Conservation (phyloP, 2,329 filamentous ascomycete species). For the Zymoseptoria crescenta region DNA sequence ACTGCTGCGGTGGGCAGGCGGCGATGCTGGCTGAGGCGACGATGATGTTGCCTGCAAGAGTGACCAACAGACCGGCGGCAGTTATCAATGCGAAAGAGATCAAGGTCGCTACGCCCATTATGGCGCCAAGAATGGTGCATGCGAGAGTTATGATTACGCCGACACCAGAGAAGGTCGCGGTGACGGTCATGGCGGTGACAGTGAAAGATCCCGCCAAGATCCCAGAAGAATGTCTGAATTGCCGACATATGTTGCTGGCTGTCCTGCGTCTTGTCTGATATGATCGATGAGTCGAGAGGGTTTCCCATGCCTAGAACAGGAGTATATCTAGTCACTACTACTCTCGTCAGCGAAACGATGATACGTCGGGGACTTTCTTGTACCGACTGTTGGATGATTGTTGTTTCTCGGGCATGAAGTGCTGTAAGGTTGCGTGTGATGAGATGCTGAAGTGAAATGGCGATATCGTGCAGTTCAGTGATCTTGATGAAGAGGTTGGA, state of each 20-base stretch:
- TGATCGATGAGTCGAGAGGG: too few relatives aligned
- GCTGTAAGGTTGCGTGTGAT: background rate
- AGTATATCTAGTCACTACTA: too few relatives aligned
- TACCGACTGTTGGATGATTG: background rate
- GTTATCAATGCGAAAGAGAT: background rate
- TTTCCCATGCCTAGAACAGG: too few relatives aligned
- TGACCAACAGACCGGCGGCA: background rate
- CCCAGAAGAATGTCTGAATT: too few relatives aligned
- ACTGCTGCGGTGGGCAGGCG: background rate
- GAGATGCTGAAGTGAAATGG: background rate
- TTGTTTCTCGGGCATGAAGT: too few relatives aligned
- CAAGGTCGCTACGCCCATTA: background rate
- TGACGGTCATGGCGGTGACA: too few relatives aligned
- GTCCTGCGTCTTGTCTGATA: background rate
- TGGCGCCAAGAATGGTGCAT: background rate
- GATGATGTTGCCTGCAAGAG: background rate
- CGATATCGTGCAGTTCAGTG: background rate
- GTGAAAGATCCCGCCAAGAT: too few relatives aligned
- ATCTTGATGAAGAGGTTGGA: background rate
- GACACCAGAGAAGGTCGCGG: too few relatives aligned
- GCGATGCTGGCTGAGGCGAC: background rate
- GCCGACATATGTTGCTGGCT: slow-evolving; percentile 2
- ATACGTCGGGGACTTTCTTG: too few relatives aligned
- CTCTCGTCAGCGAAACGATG: too few relatives aligned
- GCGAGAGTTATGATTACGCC: too few relatives aligned